Evolutionary conservation across 2,329 filamentous ascomycete genomes (phyloP), one percentile per base, ranked within the genome.

Genomic region (Fusarium mundagurra): DNA sequence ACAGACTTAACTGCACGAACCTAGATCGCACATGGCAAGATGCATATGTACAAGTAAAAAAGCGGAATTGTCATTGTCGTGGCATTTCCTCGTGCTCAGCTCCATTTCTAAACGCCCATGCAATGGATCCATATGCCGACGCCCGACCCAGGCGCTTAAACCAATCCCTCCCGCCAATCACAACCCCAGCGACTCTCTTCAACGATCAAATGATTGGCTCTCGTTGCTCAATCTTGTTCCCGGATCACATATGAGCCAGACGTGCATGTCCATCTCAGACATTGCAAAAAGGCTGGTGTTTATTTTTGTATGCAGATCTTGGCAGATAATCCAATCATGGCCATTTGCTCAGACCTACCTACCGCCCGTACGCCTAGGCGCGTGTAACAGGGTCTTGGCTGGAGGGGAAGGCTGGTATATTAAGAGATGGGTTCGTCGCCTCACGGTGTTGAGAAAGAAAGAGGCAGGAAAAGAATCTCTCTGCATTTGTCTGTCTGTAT

Each of bases 351-450:
- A 39, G 20, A 51, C 48, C 65, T 75, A 41, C 72, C 72, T 74
- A 38, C 72, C 72, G 72, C 72, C 68, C 38, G 50, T 57, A 63
- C 44, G 47, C 57, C 44, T 61, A 51, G 51, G 61, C 69, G 72
- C 60, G 60, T 72, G 51, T 48, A 50, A 69, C 60, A 34, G 57
- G 41, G 57, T 48, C 44, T 61, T 65, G 64, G 60, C 43, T 39
- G 5, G 57, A 57, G 64, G 43, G 47, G 55, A 72, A 69, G 64
- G 67, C 34, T 76, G 63, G 75, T 79, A 79, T 79, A 79, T 77
- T 77, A 80, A 75, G 73, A 72, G 69, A 70, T 53, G 45, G 41
- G 57, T 41, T 67, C 53, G 69, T 71, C 76, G 61, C 67, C 57
- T 64, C 57, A 34, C 31, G 54, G 44, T 50, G 43, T 54, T 14